Percentiles rank a stretch among this genome's conserved stretches.
Evolutionary conservation across 2,329 filamentous ascomycete species (phyloP).

Genomic region (Verruconis gallopava): DNA sequence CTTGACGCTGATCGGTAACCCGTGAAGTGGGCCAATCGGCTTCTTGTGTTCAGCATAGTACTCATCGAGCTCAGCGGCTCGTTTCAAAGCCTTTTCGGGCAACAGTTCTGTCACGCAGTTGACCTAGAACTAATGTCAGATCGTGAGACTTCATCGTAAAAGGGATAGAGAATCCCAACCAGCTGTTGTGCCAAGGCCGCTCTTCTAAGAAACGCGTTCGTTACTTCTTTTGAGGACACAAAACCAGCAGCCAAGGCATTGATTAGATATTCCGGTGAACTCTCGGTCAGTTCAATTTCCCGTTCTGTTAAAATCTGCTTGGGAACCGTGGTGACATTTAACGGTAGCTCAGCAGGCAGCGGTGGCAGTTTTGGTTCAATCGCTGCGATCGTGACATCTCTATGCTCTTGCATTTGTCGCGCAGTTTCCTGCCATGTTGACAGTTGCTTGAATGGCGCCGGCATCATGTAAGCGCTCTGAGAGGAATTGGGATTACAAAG

Average conservation of each 20-base stretch:
- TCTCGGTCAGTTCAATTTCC: slow-evolving; percentile 40
- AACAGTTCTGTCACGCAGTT: slow-evolving; percentile 35
- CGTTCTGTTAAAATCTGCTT: slow-evolving; percentile 31
- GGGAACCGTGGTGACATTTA: slow-evolving; percentile 35
- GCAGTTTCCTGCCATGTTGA: slow-evolving; percentile 35
- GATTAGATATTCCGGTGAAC: slow-evolving; percentile 30
- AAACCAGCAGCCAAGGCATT: slow-evolving; percentile 30
- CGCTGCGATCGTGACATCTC: slow-evolving; percentile 31
- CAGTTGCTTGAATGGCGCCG: slow-evolving; percentile 10
- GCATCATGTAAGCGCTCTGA: too few relatives aligned
- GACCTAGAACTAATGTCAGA: slow-evolving; percentile 16
- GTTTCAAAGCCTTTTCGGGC: slow-evolving; percentile 22
- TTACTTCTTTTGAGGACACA: slow-evolving; percentile 32
- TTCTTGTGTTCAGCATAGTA: slow-evolving; percentile 24
- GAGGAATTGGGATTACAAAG: too few relatives aligned
- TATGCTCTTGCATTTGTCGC: slow-evolving; percentile 31
- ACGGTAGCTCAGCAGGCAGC: slow-evolving; percentile 23
- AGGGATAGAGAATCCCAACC: slow-evolving; percentile 14
- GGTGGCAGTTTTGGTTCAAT: slow-evolving; percentile 29
- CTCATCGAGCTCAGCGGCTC: slow-evolving; percentile 29
- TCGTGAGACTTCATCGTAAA: background rate
- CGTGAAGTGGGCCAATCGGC: slow-evolving; percentile 34
- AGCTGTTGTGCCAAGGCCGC: slow-evolving; percentile 41
- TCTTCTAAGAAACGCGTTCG: slow-evolving; percentile 41
- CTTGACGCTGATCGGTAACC: slow-evolving; percentile 39